Conservation (phyloP, 768 basidiomycete genomes). For the Serendipita sp. region DNA sequence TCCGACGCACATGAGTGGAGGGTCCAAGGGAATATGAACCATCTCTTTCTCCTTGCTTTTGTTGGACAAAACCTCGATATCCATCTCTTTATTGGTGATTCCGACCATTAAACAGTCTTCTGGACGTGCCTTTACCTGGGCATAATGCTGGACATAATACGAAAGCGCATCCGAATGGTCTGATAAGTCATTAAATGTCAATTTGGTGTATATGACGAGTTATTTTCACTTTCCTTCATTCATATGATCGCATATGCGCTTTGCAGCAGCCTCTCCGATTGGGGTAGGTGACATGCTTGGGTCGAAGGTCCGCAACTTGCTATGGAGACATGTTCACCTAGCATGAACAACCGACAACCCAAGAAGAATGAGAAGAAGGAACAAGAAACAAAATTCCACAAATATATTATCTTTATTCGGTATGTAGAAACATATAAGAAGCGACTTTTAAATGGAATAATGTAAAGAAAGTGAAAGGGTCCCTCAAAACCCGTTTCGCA, state of each 20-base stretch:
- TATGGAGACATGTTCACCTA: too few species aligned
- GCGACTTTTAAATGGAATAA: not conserved
- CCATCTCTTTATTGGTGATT: not conserved
- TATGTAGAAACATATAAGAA: too few species aligned
- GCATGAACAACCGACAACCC: not conserved
- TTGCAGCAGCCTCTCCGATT: not conserved
- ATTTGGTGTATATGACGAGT: not conserved
- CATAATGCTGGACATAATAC: not conserved
- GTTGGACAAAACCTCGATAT: not conserved
- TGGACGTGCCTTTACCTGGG: not conserved
- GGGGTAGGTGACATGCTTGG: not conserved
- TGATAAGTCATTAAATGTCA: not conserved
- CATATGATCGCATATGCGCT: constrained; percentile 6
- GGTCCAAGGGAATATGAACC: not conserved
- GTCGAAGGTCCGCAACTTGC: not conserved
- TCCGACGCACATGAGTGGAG: not conserved
- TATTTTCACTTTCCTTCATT: not conserved
- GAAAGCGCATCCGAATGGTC: not conserved
- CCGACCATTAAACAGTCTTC: not conserved
- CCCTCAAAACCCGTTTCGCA: not conserved
- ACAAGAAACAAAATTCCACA: too few species aligned
- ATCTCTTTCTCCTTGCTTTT: not conserved
- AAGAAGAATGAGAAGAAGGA: not conserved
- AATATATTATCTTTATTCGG: too few species aligned
- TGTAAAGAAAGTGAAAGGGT: not conserved